Evolutionary conservation across 257 asterid species (phyloP).

Genomic region (Galeopsis tetrahit): DNA sequence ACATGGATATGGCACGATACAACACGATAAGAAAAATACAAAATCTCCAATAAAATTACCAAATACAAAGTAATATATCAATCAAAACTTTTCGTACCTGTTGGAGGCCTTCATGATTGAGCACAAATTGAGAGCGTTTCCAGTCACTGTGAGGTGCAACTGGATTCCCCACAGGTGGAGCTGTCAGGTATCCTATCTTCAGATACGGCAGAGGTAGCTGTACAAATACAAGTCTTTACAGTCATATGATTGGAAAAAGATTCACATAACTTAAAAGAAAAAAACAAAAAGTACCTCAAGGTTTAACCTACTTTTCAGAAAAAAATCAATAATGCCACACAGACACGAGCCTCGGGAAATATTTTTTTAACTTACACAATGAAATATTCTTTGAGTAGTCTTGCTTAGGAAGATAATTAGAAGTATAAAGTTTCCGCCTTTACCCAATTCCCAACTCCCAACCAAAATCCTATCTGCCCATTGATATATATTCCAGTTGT

Average conservation of each 20-base stretch:
- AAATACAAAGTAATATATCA: neutral
- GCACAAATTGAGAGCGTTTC: constrained; percentile 81
- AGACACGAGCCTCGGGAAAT: neutral
- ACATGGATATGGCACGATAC: too few species aligned
- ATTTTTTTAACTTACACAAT: neutral
- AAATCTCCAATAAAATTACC: too few species aligned
- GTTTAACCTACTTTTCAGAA: neutral
- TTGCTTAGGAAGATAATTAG: neutral
- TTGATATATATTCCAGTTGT: neutral
- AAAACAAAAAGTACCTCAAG: too few species aligned
- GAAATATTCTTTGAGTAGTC: neutral
- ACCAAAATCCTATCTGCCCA: constrained; percentile 7
- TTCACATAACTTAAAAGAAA: neutral
- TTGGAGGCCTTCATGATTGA: constrained; percentile 88
- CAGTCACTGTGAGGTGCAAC: constrained; percentile 96
- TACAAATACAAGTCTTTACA: constrained; percentile 39
- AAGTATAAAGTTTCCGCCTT: neutral
- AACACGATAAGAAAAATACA: too few species aligned
- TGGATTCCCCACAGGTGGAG: constrained; percentile 90
- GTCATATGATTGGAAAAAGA: constrained; percentile 21
- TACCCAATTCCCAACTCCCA: neutral
- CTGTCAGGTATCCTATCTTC: constrained; percentile 88
- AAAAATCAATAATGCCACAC: neutral
- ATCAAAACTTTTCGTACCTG: constrained; percentile 55
- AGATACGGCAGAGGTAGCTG: constrained; percentile 98